Base-by-base conservation (phyloP, 768 basidiomycete genomes). In the Tephrocybe rancida region DNA sequence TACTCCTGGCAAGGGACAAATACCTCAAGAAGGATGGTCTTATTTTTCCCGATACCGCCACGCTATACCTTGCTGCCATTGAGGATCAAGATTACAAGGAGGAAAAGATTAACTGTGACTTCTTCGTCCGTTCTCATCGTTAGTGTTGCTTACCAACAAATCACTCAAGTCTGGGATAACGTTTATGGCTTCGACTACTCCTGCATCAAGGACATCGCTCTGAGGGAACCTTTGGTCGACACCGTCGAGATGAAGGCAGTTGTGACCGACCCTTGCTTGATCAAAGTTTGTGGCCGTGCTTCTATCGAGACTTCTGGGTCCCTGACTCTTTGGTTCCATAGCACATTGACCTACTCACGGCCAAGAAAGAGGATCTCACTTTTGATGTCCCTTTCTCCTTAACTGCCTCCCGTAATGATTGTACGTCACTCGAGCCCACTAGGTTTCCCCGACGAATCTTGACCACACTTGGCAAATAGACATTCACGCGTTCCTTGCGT, bases 21-120 rank as follows among this genome's bases (percentile, higher is more conserved):
- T 98, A 97, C 77, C 85, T 99, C 63, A 94, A 90, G 62, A 85
- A 85, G 46, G 91, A 76, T 39, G 97, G 97, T 50, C 79, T 91
- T 46, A 92, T 99, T 68, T 98, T 99, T 80, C 97, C 97, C 9
- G 97, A 99, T 73, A 90, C 81, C 48, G 95, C 96, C 11, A 91
- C 84, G 22, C 75, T 99, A 66, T 97, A 89, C 76, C 67, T 99
- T 49, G 97, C 95, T 41, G 97, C 95, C 46, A 98, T 99, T 70
- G 97, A 99, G 72, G 97, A 99, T 70, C 90, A 96, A 64, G 97
- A 98, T 52, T 99, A 99, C 83, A 98, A 98, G 73, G 95, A 98
- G 60, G 96, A 98, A 72, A 99, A 99, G 73, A 99, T 99, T 67
- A 95, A 95, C 72, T 99, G 96, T 98, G 67, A 68, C 91, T 82